A percentile compares a stretch with the other conserved stretches of the same genome.
phyloP scores from a whole-genome alignment of 2,329 filamentous ascomycete genomes.

The Arachnomyces sp. region DNA sequence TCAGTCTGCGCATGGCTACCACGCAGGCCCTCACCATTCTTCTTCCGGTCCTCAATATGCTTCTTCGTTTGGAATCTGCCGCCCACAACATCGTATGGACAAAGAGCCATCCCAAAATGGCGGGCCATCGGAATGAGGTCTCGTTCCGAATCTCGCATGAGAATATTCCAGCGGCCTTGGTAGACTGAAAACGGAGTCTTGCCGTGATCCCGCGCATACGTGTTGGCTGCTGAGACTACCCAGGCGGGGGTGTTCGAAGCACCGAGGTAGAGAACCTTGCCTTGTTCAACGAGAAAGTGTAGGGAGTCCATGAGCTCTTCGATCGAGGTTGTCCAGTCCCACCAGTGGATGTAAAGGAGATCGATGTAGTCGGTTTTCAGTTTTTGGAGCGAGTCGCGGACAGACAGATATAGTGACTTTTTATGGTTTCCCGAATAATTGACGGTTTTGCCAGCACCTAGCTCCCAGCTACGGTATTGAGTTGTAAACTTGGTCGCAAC shows the following conservation, averaged over 20 bases:
- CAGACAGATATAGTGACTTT: constrained; percentile 23
- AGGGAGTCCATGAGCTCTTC: constrained; percentile 59
- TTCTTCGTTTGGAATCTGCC: constrained; percentile 43
- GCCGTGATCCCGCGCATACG: constrained; percentile 32
- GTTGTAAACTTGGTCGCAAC: constrained; percentile 49
- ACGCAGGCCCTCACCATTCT: constrained; percentile 35
- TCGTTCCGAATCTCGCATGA: constrained; percentile 59
- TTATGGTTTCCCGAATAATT: constrained; percentile 37
- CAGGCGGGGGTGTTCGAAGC: constrained; percentile 36
- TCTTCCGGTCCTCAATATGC: constrained; percentile 27
- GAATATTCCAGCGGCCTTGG: constrained; percentile 53
- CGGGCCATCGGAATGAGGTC: constrained; percentile 62
- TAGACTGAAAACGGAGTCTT: constrained; percentile 35
- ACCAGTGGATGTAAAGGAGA: constrained; percentile 36
- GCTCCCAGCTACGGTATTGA: constrained; percentile 27
- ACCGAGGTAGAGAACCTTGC: constrained; percentile 37
- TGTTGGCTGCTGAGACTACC: constrained; percentile 33
- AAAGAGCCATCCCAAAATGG: constrained; percentile 55
- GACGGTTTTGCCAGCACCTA: constrained; percentile 33
- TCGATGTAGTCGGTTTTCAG: constrained; percentile 32
- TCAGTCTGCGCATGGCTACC: too few species aligned
- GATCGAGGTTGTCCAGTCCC: constrained; percentile 60
- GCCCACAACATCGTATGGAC: constrained; percentile 48
- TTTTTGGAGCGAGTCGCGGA: constrained; percentile 24
- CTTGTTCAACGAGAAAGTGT: constrained; percentile 30